Conservation (phyloP, 2,329 filamentous ascomycete genomes). For the Plenodomus lindquistii region DNA sequence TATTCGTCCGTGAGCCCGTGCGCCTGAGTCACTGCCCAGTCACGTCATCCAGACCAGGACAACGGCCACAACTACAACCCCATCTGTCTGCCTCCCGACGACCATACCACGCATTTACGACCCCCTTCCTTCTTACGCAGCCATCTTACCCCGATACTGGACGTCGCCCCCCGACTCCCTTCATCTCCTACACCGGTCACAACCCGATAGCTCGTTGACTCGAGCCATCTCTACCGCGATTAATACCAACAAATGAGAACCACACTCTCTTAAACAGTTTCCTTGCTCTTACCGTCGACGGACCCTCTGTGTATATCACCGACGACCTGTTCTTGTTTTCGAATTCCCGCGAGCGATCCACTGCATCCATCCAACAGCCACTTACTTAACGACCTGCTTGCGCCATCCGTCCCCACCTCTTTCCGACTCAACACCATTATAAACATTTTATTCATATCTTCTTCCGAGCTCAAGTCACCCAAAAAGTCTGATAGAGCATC, state of each 20-base stretch:
- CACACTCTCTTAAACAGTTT: constrained; percentile 50
- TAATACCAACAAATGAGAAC: constrained; percentile 50
- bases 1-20: constrained; percentile 37
- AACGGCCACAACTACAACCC: too few species aligned
- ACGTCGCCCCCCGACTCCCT: constrained; percentile 28
- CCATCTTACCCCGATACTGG: constrained; percentile 38
- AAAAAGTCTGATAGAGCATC: constrained; percentile 46
- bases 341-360: constrained; percentile 30
- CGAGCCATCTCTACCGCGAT: constrained; percentile 45
- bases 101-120: constrained; percentile 44
- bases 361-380: constrained; percentile 29
- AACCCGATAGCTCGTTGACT: constrained; percentile 44
- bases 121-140: constrained; percentile 43
- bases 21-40: constrained; percentile 43
- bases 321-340: constrained; percentile 38
- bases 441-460: constrained; percentile 44
- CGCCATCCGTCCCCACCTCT: constrained; percentile 23
- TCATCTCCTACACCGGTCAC: constrained; percentile 14
- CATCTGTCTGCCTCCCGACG: constrained; percentile 33
- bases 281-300: constrained; percentile 47
- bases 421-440: constrained; percentile 27
- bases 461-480: constrained; percentile 29
- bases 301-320: constrained; percentile 47
- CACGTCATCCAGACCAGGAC: constrained; percentile 34
- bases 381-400: constrained; percentile 36